Evolutionary conservation across 2,329 filamentous ascomycete genomes (phyloP).

Genomic region (Myriosclerotinia scirpicola): DNA sequence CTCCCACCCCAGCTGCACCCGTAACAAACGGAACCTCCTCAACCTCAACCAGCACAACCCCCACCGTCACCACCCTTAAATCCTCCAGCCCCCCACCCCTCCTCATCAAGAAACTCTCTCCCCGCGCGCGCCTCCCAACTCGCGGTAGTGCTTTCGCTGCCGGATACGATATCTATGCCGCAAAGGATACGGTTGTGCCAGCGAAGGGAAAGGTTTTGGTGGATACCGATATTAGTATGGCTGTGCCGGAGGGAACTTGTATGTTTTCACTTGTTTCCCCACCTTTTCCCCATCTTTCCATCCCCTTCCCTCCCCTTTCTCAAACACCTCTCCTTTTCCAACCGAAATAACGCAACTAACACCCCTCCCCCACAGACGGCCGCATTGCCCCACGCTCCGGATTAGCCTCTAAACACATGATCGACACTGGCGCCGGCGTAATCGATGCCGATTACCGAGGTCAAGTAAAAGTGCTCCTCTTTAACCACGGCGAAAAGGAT

Average conservation of each 20-base stretch:
- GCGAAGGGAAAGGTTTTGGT: conserved; percentile 82
- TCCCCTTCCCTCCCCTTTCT: neutral
- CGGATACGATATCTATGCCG: conserved; percentile 89
- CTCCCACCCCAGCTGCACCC: neutral
- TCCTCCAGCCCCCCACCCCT: conserved; percentile 34
- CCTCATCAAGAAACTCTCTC: conserved; percentile 78
- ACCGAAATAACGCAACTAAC: neutral
- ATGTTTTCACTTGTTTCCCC: conserved; percentile 42
- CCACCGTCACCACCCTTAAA: conserved; percentile 27
- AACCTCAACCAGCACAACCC: conserved; percentile 15
- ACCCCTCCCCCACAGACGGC: conserved; percentile 62
- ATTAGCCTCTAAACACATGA: conserved; percentile 89
- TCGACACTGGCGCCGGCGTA: conserved; percentile 92
- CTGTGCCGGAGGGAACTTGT: conserved; percentile 89
- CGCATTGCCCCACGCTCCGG: conserved; percentile 89
- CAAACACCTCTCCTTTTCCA: neutral
- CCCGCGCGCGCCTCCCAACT: conserved; percentile 78
- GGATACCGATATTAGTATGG: conserved; percentile 87
- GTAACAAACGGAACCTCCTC: conserved; percentile 27
- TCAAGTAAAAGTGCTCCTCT: conserved; percentile 89
- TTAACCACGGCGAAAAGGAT: conserved; percentile 84
- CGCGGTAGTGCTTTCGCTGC: conserved; percentile 87
- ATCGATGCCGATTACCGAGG: conserved; percentile 98
- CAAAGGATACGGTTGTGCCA: conserved; percentile 72
- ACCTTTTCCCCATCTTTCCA: neutral